Percentiles rank a stretch among this genome's conserved stretches.
Conservation (phyloP, 2,329 filamentous ascomycete genomes). For the Leptographium lundbergii region DNA sequence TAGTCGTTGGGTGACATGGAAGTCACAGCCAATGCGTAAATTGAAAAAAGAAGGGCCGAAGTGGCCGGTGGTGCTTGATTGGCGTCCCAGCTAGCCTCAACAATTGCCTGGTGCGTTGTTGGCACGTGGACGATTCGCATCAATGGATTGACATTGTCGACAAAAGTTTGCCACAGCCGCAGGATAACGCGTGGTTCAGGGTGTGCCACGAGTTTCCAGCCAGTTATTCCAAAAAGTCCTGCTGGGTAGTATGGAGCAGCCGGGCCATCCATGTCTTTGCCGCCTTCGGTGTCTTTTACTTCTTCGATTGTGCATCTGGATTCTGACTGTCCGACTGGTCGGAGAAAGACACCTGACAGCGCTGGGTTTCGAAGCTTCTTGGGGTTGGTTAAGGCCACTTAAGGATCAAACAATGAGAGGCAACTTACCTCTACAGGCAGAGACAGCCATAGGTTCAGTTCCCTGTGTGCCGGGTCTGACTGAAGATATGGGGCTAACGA, state of each 20-base stretch:
- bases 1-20: slow-evolving; percentile 10
- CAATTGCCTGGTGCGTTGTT: slow-evolving; percentile 18
- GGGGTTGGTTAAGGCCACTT: not conserved
- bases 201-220: slow-evolving; percentile 9
- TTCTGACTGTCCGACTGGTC: not conserved
- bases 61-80: slow-evolving; percentile 10
- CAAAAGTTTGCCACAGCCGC: slow-evolving; percentile 20
- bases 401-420: not conserved
- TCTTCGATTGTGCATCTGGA: not conserved
- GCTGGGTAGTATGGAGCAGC: not conserved
- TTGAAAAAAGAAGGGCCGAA: slow-evolving; percentile 16
- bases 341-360: not conserved
- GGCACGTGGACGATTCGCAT: slow-evolving; percentile 21
- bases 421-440: not conserved
- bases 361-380: slow-evolving; percentile 2
- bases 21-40: slow-evolving; percentile 17
- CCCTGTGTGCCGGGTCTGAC: not conserved
- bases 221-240: not conserved
- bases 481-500: not conserved
- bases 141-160: slow-evolving; percentile 20
- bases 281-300: not conserved
- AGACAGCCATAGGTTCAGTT: slow-evolving; percentile 1
- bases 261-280: not conserved
- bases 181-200: slow-evolving; percentile 20
- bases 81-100: slow-evolving; percentile 18